Evolutionary conservation across 805 yeast genomes (phyloP), one percentile per base, ranked within the genome.

Genomic region (Tetrapisispora taiwanensis): DNA sequence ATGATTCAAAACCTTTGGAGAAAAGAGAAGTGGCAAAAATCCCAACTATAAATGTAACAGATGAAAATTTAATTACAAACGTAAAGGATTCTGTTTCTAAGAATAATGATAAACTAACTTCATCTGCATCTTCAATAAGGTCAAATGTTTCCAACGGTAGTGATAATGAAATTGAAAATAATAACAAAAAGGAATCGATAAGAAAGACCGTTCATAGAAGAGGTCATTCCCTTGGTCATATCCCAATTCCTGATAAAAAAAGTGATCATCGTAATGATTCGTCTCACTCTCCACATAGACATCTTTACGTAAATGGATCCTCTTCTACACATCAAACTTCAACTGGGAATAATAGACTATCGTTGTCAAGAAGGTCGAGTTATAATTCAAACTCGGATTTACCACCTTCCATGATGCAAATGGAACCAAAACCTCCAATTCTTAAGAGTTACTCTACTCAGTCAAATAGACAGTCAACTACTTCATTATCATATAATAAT

Each of bases 391-490:
- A 59, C 26, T 49, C 60, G 1, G 68, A 66, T 44, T 63, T 79
- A 46, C 86, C 87, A 14, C 78, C 83, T 17, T 77, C 84, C 32
- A 79, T 83, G 88, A 67, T 74, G 31, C 79, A 76, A 50, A 66
- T 79, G 48, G 82, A 75, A 53, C 90, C 92, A 15, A 81, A 77
- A 54, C 79, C 79, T 45, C 89, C 92, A 1, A 84, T 84, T 46
- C 69, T 84, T 51, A 70, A 79, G 50, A 69, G 72, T 42, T 55
- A 55, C 7, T 42, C 45, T 4, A 26, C 7, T n/a, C 33, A 26
- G 15, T 42, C 45, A n/a, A 4, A 31, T 31, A 15, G 34, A 5
- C 9, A 31, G 5, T 31, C 34, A 8, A 31, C 34, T 6, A 31
- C 34, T 18, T 31, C 34, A 3, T 47, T 58, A 20, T 52, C 52